Evolutionary conservation across 179 eudicot genomes (phyloP).

Genomic region (Silene coronaria): DNA sequence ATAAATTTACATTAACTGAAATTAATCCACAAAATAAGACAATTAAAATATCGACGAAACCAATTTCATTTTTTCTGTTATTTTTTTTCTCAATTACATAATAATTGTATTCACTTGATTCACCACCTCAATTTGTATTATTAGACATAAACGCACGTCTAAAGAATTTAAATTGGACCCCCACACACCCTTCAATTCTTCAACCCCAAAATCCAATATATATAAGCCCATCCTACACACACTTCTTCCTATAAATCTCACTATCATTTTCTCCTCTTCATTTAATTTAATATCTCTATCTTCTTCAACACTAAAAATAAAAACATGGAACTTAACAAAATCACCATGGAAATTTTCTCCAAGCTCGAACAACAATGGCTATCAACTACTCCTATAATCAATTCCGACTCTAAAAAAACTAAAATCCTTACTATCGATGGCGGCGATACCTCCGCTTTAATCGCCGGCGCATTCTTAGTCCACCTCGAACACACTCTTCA

Average conservation of each 20-base stretch:
- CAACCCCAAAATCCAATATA: background rate
- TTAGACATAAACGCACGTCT: slow-evolving; percentile 23
- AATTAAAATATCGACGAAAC: too few species aligned
- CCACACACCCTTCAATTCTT: too few species aligned
- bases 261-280: background rate
- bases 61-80: too few species aligned
- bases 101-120: too few species aligned
- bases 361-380: slow-evolving; percentile 93
- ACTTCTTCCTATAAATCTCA: too few species aligned
- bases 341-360: slow-evolving; percentile 82
- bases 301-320: background rate
- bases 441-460: slow-evolving; percentile 58
- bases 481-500: slow-evolving; percentile 69
- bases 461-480: slow-evolving; percentile 32
- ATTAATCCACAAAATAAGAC: too few species aligned
- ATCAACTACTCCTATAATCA: slow-evolving; percentile 19
- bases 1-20: too few species aligned
- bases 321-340: slow-evolving; percentile 52
- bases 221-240: slow-evolving; percentile 1
- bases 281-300: background rate
- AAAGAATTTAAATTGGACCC: slow-evolving; percentile 11
- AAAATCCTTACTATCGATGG: slow-evolving; percentile 78
- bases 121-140: background rate
- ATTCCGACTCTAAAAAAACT: slow-evolving; percentile 53
- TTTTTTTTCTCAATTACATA: too few species aligned